These are phyloP conservation scores for Exserohilum turcica DNA, from an alignment of 2,329 filamentous ascomycete species.

Conservation along the genomic window DNA sequence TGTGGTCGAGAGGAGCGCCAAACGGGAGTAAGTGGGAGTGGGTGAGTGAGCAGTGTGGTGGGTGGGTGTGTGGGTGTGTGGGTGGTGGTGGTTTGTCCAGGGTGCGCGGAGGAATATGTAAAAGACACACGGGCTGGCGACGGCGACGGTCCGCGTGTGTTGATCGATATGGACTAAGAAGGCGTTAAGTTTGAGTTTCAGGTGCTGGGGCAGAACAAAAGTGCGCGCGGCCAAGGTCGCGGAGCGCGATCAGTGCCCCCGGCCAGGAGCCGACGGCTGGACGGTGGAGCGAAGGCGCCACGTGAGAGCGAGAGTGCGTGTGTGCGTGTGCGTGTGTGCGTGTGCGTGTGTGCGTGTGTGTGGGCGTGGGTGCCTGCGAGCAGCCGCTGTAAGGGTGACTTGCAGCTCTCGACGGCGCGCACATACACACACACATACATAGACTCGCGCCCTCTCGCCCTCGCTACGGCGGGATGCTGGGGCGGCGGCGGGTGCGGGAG, in stretches of 20 bases:
- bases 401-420: slow-evolving; percentile 9
- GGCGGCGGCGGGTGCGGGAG: not conserved
- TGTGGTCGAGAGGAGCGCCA: no score
- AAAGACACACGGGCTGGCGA: slow-evolving; percentile 6
- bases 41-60: no score
- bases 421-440: not conserved
- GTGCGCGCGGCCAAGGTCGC: slow-evolving; percentile 9
- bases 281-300: slow-evolving; percentile 17
- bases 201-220: slow-evolving; percentile 12
- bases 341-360: slow-evolving; percentile 6
- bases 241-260: slow-evolving; percentile 13
- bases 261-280: slow-evolving; percentile 18
- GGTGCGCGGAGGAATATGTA: slow-evolving; percentile 4
- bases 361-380: slow-evolving; percentile 12
- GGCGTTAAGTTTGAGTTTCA: slow-evolving; percentile 15
- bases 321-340: slow-evolving; percentile 8
- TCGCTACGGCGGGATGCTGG: not conserved
- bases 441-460: not conserved
- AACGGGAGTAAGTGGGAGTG: no score
- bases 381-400: slow-evolving; percentile 33
- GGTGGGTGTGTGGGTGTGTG: not conserved
- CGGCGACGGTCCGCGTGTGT: slow-evolving; percentile 10
- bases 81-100: slow-evolving; percentile 5
- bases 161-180: slow-evolving; percentile 12
- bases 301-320: slow-evolving; percentile 18